phyloP scores from a whole-genome alignment of 306 rosid genomes.

The Prunus davidiana region DNA sequence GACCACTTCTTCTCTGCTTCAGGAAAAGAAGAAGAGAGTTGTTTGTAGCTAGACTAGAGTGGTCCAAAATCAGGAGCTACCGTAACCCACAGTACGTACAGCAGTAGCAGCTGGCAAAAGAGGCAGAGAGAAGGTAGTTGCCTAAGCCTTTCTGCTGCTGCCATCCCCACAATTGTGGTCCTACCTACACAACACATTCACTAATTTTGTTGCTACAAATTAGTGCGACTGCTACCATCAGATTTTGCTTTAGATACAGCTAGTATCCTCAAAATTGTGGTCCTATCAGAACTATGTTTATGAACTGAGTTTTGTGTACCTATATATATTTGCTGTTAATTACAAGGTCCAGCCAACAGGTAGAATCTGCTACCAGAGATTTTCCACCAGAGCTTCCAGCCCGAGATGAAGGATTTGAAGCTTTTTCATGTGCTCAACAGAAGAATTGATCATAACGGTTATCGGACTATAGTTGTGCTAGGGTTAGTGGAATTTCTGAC shows the following conservation, averaged over 20 bases:
- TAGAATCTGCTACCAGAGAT: constrained; percentile 15
- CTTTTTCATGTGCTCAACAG: not conserved
- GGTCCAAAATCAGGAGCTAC: not conserved
- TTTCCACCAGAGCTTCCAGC: constrained; percentile 20
- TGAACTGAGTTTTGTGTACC: constrained; percentile 25
- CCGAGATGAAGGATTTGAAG: constrained; percentile 1
- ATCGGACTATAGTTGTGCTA: too few relatives aligned
- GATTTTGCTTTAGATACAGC: constrained; percentile 8
- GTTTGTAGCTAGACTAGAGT: not conserved
- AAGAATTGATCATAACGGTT: too few relatives aligned
- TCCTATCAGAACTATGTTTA: constrained; percentile 20
- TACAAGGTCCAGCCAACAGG: constrained; percentile 20
- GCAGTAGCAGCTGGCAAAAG: not conserved
- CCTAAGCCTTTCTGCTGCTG: too few relatives aligned
- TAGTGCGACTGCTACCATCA: not conserved
- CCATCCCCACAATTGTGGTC: constrained; percentile 25
- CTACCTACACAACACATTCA: constrained; percentile 1
- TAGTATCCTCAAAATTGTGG: constrained; percentile 19
- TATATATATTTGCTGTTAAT: constrained; percentile 9
- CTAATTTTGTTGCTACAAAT: not conserved
- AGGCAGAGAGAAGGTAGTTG: too few relatives aligned
- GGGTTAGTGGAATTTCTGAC: too few relatives aligned
- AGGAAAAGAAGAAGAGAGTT: too few relatives aligned
- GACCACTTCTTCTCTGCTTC: not conserved
- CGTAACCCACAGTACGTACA: not conserved